A percentile compares a stretch with the other conserved stretches of the same genome.
These are phyloP conservation scores for Thalassia testudinum DNA, from an alignment of 116 monocot species.

Conservation along the genomic window DNA sequence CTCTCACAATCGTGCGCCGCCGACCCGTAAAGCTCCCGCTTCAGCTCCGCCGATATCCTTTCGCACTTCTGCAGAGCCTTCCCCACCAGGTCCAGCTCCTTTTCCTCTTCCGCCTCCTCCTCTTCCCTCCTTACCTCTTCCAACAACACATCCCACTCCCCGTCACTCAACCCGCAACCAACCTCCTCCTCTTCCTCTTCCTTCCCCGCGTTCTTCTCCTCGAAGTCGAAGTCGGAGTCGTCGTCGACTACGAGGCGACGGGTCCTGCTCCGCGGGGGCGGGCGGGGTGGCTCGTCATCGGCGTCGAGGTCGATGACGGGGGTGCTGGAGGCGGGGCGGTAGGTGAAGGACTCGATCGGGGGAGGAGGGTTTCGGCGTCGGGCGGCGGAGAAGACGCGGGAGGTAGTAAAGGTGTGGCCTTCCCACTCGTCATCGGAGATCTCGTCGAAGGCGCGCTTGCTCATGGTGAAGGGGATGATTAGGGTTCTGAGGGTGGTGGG, in stretches of 20 bases:
- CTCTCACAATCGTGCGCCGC: slow-evolving; percentile 31
- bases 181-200: slow-evolving; percentile 7
- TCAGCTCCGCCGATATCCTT: slow-evolving; percentile 55
- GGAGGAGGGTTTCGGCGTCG: slow-evolving; percentile 30
- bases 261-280: slow-evolving; percentile 2
- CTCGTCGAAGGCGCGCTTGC: slow-evolving; percentile 64
- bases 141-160: slow-evolving; percentile 17
- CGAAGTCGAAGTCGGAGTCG: slow-evolving; percentile 12
- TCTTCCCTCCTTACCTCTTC: slow-evolving; percentile 10
- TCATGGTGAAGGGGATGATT: slow-evolving; percentile 1
- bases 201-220: not conserved
- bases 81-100: slow-evolving; percentile 63
- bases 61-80: slow-evolving; percentile 69
- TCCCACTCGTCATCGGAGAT: slow-evolving; percentile 97
- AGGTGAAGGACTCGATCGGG: slow-evolving; percentile 64
- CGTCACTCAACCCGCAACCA: not conserved
- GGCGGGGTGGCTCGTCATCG: not conserved
- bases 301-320: slow-evolving; percentile 6
- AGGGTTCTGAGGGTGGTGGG: no score
- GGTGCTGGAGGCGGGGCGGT: slow-evolving; percentile 10
- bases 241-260: slow-evolving; percentile 29
- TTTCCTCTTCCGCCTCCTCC: slow-evolving; percentile 6
- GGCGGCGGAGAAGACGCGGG: slow-evolving; percentile 37
- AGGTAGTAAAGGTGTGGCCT: slow-evolving; percentile 46
- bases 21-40: slow-evolving; percentile 71